Conservation (phyloP, 441 rosid species). For the Dalechampia spathulata region DNA sequence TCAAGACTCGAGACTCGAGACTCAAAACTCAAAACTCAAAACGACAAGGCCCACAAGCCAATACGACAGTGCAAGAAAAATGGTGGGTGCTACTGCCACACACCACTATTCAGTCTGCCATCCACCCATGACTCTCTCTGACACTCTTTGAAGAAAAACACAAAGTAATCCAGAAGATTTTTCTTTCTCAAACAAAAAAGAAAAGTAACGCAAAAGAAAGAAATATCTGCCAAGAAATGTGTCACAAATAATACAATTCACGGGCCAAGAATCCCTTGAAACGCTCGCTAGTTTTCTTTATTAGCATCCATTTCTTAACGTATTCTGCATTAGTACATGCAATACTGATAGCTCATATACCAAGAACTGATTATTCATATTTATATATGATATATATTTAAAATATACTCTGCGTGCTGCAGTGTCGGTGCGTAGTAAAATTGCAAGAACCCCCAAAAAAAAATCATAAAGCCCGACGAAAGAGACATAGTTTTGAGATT, state of each 20-base stretch:
- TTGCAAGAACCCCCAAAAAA: slow-evolving; percentile 14
- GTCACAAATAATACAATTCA: slow-evolving; percentile 37
- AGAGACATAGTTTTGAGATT: slow-evolving; percentile 29
- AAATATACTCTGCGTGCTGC: slow-evolving; percentile 16
- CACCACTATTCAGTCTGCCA: background rate
- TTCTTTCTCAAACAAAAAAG: background rate
- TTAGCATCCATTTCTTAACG: slow-evolving; percentile 17
- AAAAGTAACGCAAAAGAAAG: background rate
- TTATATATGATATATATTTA: background rate
- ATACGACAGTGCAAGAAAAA: slow-evolving; percentile 16
- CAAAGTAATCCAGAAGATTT: slow-evolving; percentile 3
- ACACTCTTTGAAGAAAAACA: slow-evolving; percentile 18
- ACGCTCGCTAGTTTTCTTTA: slow-evolving; percentile 17
- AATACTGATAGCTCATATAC: slow-evolving; percentile 16
- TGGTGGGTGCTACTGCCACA: slow-evolving; percentile 18
- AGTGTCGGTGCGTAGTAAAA: slow-evolving; percentile 26
- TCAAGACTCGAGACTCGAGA: slow-evolving; percentile 10
- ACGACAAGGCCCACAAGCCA: slow-evolving; percentile 17
- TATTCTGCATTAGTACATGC: background rate
- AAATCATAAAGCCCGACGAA: slow-evolving; percentile 7
- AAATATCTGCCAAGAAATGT: slow-evolving; percentile 17
- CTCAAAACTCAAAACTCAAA: background rate
- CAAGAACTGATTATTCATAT: no score
- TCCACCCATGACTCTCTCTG: slow-evolving; percentile 18
- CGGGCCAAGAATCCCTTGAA: slow-evolving; percentile 55